Percentiles rank a stretch among this genome's conserved stretches.
Conservation (phyloP, 2,329 filamentous ascomycete genomes). For the Pyricularia sp. region DNA sequence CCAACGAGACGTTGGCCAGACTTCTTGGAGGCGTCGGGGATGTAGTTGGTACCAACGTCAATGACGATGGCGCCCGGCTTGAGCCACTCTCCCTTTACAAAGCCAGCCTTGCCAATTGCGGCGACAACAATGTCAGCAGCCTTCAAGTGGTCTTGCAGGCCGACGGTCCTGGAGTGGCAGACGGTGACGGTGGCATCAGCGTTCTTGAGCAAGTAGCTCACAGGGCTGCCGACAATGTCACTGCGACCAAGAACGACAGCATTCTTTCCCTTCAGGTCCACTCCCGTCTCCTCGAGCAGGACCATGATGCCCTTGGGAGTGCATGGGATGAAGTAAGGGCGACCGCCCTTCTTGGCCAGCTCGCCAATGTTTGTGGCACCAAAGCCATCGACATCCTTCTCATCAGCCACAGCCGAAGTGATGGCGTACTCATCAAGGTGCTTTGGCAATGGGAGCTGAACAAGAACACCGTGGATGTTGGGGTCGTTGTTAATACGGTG, state of each 20-base stretch:
- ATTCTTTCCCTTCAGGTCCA: slow-evolving; percentile 80
- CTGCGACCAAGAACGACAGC: slow-evolving; percentile 91
- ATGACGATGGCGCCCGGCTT: slow-evolving; percentile 94
- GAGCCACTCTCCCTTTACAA: slow-evolving; percentile 91
- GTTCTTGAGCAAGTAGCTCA: slow-evolving; percentile 91
- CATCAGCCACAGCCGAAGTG: slow-evolving; percentile 81
- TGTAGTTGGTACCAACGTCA: slow-evolving; percentile 95
- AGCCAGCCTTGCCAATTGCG: slow-evolving; percentile 78
- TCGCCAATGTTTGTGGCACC: slow-evolving; percentile 92
- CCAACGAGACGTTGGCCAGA: slow-evolving; percentile 87
- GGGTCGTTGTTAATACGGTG: slow-evolving; percentile 78
- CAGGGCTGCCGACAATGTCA: slow-evolving; percentile 94
- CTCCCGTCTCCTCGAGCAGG: slow-evolving; percentile 71
- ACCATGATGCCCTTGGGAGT: slow-evolving; percentile 97
- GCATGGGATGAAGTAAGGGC: slow-evolving; percentile 84
- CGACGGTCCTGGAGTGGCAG: slow-evolving; percentile 81
- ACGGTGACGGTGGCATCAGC: slow-evolving; percentile 95
- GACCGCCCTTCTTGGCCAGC: slow-evolving; percentile 87
- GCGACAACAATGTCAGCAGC: slow-evolving; percentile 83
- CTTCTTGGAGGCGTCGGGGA: slow-evolving; percentile 82
- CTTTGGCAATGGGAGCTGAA: slow-evolving; percentile 83
- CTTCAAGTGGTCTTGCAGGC: slow-evolving; percentile 66
- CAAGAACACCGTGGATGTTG: slow-evolving; percentile 80
- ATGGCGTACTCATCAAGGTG: slow-evolving; percentile 85
- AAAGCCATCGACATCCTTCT: slow-evolving; percentile 98